Base-by-base conservation (phyloP, 768 basidiomycete genomes). In the Sporobolomyces pararoseus region DNA sequence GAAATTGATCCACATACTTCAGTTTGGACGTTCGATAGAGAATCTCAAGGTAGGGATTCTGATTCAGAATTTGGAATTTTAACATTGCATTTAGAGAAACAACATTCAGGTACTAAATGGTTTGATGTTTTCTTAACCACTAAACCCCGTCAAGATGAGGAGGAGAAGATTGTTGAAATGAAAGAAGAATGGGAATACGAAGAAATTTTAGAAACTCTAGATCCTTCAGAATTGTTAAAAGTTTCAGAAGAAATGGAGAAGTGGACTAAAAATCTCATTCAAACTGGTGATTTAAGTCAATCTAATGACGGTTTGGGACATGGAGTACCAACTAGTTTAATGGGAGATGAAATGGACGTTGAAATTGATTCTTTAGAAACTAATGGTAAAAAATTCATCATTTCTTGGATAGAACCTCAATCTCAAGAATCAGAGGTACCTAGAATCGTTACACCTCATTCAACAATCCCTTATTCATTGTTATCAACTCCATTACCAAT, bases 271-370 rank as follows among this genome's bases (percentile, higher is more conserved):
- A 83, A 86, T 14, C 78, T 89, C 59, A 80, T 80, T 44, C 82
- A 81, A 37, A 85, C 86, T 0, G 82, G 84, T n/a, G 87, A 85
- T 1, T 80, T 86, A n/a, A n/a, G n/a, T 7, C 89, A 86, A 7
- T 59, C 39, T 81, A 88, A 13, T 87, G 89, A 39, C 80, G 81
- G 42, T 86, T 87, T 52, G 80, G 93, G 58, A 4, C 46, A 51
- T 4, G 72, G 69, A 7, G 58, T 74, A 1, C 89, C 73, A 50
- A 75, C 93, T 4, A 89, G 89, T 69, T 84, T 99, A 29, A 85
- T 87, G 52, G 85, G 88, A 73, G 93, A 91, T 61, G 95, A 97
- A 80, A 84, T 90, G 79, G 95, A 98, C 78, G 89, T 91, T 55
- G 92, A 95, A 65, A 87, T 91, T 7, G 92, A 92, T 76, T 81